Evolutionary conservation across 345 rosid genomes (phyloP), one percentile per base, ranked within the genome.

Genomic region (Populus deltoides): DNA sequence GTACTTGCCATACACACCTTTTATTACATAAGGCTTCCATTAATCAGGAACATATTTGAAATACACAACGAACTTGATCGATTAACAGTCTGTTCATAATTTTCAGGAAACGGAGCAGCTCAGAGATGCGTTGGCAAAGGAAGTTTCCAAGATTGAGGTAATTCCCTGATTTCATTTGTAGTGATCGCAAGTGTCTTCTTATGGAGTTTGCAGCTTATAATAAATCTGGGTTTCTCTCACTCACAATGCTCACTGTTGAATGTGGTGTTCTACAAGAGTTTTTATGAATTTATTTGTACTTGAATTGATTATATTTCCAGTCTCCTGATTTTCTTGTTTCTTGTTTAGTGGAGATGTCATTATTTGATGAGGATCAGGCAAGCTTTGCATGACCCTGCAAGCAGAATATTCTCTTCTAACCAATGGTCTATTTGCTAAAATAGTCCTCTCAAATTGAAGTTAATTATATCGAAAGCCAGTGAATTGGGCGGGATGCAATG

Each of bases 61-160:
- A 49, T 10, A 20, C 65, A 6, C 12, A 72, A 66, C 65, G 25
- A 80, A 78, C 68, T 78, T 75, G 78, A 80, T 80, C 62, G 76
- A 80, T 80, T 62, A 80, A 77, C 81, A 71, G 68, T 71, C n/a
- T 85, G 35, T 69, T 85, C 79, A 45, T 49, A 68, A 61, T 71
- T 74, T 77, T 71, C 87, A 96, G 99, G 99, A 96, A 82, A 89
- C 90, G 6, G 90, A 88, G 76, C 88, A 83, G 85, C 97, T 96
- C 72, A 91, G 84, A 70, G 65, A 82, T 73, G 88, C 92, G 68
- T 85, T 96, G 87, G 94, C 85, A 86, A 89, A 83, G 88, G 97
- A 91, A 88, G 88, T 86, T 70, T 80, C 84, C 27, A 89, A 90
- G 78, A 72, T 90, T 66, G 97, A 92, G 99, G 99, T 92, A 88